Conservation (phyloP, 441 rosid genomes). For the Corymbia calophylla region DNA sequence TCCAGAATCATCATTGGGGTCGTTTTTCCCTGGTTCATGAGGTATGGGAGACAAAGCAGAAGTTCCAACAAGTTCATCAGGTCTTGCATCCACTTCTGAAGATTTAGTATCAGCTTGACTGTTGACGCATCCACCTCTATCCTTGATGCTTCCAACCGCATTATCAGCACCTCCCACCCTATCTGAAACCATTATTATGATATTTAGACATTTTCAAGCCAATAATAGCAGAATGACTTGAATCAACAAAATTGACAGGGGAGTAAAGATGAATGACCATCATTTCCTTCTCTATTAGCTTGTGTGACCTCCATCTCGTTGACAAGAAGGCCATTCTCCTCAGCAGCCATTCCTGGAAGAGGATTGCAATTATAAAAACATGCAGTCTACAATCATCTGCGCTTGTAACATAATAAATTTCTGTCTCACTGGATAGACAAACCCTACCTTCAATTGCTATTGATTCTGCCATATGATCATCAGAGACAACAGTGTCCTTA, state of each 20-base stretch:
- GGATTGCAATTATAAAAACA: slow-evolving; percentile 16
- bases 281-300: slow-evolving; percentile 12
- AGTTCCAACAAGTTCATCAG: slow-evolving; percentile 24
- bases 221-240: background rate
- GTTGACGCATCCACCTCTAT: slow-evolving; percentile 1
- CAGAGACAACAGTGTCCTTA: slow-evolving; percentile 56
- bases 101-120: slow-evolving; percentile 11
- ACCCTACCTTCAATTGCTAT: slow-evolving; percentile 23
- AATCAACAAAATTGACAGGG: background rate
- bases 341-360: slow-evolving; percentile 16
- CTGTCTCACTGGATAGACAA: slow-evolving; percentile 23
- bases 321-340: slow-evolving; percentile 21
- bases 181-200: slow-evolving; percentile 21
- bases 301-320: slow-evolving; percentile 23
- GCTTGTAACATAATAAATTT: slow-evolving; percentile 18
- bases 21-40: slow-evolving; percentile 20
- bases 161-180: slow-evolving; percentile 23
- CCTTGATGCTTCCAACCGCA: slow-evolving; percentile 11
- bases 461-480: slow-evolving; percentile 41
- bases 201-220: slow-evolving; percentile 12
- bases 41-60: slow-evolving; percentile 34
- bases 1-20: slow-evolving; percentile 14
- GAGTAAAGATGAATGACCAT: background rate
- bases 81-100: slow-evolving; percentile 8
- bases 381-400: slow-evolving; percentile 21